These are phyloP conservation scores for Cercospora sp. DNA, from an alignment of 2,329 filamentous ascomycete genomes.

Conservation along the genomic window DNA sequence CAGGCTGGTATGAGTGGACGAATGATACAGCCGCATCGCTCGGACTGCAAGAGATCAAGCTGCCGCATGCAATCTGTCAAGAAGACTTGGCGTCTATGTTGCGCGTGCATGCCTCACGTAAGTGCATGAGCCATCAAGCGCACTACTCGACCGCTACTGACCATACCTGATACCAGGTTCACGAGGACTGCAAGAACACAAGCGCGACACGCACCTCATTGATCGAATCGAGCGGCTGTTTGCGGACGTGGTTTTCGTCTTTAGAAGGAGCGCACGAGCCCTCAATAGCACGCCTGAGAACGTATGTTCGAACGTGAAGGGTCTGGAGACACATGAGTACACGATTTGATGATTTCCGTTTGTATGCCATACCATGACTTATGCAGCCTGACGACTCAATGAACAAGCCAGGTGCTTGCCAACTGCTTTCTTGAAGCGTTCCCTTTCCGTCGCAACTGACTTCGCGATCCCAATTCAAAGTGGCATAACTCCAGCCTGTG, in stretches of 20 bases:
- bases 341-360: conserved; percentile 4
- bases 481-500: background rate
- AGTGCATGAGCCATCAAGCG: background rate
- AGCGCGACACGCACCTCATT: conserved; percentile 23
- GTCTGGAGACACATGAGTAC: conserved; percentile 14
- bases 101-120: conserved; percentile 20
- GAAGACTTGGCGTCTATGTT: conserved; percentile 21
- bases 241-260: conserved; percentile 19
- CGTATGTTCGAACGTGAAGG: background rate
- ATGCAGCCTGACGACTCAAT: background rate
- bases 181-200: conserved; percentile 17
- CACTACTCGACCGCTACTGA: background rate
- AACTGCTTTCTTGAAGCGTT: background rate
- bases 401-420: background rate
- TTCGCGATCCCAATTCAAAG: background rate
- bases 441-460: background rate
- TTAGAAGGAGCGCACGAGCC: conserved; percentile 12
- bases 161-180: conserved; percentile 10
- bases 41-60: conserved; percentile 17
- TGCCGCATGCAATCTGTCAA: conserved; percentile 18
- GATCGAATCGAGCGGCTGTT: conserved; percentile 21
- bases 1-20: conserved; percentile 15
- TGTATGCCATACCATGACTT: conserved; percentile 13
- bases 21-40: conserved; percentile 11
- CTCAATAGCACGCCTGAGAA: conserved; percentile 4